Base-by-base conservation (phyloP, 768 basidiomycete genomes). In the Hericium coralloides region DNA sequence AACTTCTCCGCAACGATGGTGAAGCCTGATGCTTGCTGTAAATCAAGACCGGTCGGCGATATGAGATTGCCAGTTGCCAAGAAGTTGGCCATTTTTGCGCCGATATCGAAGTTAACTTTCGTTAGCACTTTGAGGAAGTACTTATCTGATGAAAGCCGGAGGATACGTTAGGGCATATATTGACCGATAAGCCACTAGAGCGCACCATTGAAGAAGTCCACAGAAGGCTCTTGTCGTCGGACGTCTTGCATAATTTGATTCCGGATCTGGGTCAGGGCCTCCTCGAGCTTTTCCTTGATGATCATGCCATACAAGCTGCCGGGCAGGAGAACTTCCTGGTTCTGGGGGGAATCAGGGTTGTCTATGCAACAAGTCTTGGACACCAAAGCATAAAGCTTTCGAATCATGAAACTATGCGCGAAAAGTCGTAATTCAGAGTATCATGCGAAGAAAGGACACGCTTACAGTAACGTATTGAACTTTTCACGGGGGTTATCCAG, bases 1-100 rank as follows among this genome's bases (percentile, higher is more conserved):
- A 99, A 79, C 72, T 98, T 98, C 75, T 99, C 97, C 5, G 95
- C 97, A 37, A 98, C 89, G 63, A 99, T 97, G 1, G 97, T 98
- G 72, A 95, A 98, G n/a, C 97, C 97, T 17, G 94, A 88, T 0
- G 95, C 87, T 71, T 99, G 97, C 69, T 98, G 95, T 15, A 99
- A 75, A 72, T 98, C 97, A 55, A 99, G 84, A 59, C 97, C 97
- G 1, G 92, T 87, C 0, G 92, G 93, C 9, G 97, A 95, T 53
- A 95, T 80, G 23, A 99, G 77, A 67, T 98, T 98, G 25, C 97
- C 97, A 4, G 97, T 98, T 15, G 97, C 97, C 47, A 99, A 80
- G 77, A 99, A 99, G 69, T 95, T 95, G 18, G 89, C 78, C 67
- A 98, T 76, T 67, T 84, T 90, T 38, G 87, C 75, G 23, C 97